Percentiles rank a stretch among this genome's conserved stretches.
phyloP scores from a whole-genome alignment of 169 alveolate genomes.

The Eimeria tenella region DNA sequence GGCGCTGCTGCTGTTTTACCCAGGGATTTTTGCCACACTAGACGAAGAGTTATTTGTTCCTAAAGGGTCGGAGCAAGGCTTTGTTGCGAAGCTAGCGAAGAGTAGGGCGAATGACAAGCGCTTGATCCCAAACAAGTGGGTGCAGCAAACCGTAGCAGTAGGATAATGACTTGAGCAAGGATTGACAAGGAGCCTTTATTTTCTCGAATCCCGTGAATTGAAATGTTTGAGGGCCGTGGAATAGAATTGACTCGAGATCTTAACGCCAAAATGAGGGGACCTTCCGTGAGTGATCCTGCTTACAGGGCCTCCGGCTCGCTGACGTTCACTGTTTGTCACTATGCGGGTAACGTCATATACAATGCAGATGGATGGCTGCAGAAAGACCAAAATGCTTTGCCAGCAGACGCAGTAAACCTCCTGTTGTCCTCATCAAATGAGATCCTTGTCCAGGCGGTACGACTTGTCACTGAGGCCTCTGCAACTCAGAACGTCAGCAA shows the following conservation, averaged over 20 bases:
- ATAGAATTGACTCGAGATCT: too few species aligned
- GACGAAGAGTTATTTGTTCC: conserved; percentile 76
- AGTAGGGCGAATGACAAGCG: background rate
- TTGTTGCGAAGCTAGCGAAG: conserved; percentile 38
- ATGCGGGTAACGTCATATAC: conserved; percentile 59
- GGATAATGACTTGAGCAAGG: too few species aligned
- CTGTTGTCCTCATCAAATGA: background rate
- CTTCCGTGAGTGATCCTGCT: too few species aligned
- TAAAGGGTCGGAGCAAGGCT: conserved; percentile 73
- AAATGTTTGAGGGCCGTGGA: too few species aligned
- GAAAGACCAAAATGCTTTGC: conserved; percentile 47
- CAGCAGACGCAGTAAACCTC: conserved; percentile 26
- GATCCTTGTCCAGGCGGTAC: conserved; percentile 11
- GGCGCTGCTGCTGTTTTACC: background rate
- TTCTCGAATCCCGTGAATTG: too few species aligned
- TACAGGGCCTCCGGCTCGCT: conserved; percentile 22
- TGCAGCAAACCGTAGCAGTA: too few species aligned
- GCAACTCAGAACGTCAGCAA: background rate
- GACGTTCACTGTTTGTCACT: conserved; percentile 43
- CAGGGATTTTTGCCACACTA: conserved; percentile 54
- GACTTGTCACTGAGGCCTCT: background rate
- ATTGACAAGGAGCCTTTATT: too few species aligned
- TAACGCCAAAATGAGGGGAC: too few species aligned
- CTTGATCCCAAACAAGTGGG: conserved; percentile 13
- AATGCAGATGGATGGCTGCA: conserved; percentile 61